Base-by-base conservation (phyloP, 306 rosid genomes). In the Quercus cerris region DNA sequence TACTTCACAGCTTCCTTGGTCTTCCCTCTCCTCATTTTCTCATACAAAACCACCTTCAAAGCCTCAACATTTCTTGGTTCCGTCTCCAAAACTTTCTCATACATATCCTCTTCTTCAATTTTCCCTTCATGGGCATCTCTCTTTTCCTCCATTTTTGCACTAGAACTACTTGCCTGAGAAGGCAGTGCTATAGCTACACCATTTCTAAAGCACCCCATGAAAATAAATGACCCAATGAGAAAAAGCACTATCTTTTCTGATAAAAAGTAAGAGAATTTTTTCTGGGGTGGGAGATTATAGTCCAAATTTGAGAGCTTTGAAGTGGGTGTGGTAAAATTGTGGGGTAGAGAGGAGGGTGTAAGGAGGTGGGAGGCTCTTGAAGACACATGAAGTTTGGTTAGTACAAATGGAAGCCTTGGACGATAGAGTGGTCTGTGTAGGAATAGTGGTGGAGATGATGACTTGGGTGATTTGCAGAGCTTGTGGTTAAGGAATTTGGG, bases 1-100 rank as follows among this genome's bases (percentile, higher is more conserved):
- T 89, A 90, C 76, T 87, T 87, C 71, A 92, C 84, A 77, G 97
- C 97, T 78, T 90, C 91, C 64, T 85, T 79, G 1, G 94, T 81
- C 70, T 92, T 80, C 35, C 98, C 94, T 78, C 84, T 92, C 88
- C 91, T 88, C 84, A 94, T 87, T 77, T 91, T 93, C 75, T 84
- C 92, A 80, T 82, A 85, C 86, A 93, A 75, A 81, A 89, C 75
- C 88, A 89, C 94, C 84, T 92, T 94, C 18, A 93, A 81, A 81
- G 97, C 94, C 74, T 87, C 94, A 56, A 90, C 81, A 78, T 90
- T 89, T 77, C 41, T 82, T 0, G 94, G 88, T 23, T 94, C 97
- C 64, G 69, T 84, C 88, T 88, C 92, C 94, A 94, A 78, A 73
- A 93, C 14, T 77, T 80, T 81, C 84, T 89, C 93, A 66, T 49